Evolutionary conservation across 257 asterid genomes (phyloP).

Genomic region (Marsdenia floribunda): DNA sequence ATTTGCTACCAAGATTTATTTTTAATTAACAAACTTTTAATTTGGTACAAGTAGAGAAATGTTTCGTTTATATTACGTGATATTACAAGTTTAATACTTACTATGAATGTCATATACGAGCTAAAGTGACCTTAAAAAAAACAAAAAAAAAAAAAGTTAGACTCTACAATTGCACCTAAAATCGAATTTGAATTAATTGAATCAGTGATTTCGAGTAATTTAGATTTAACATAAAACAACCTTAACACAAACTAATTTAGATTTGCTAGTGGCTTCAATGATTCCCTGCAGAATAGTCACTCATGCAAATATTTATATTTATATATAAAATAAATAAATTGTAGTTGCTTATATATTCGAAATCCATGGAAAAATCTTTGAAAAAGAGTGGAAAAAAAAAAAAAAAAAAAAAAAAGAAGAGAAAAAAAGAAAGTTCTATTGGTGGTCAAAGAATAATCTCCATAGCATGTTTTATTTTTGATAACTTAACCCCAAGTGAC

Average conservation of each 20-base stretch:
- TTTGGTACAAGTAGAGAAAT: too few relatives aligned
- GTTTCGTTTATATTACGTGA: too few relatives aligned
- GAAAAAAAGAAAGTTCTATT: slow-evolving; percentile 5
- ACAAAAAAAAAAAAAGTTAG: too few relatives aligned
- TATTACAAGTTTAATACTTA: too few relatives aligned
- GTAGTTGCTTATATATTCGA: slow-evolving; percentile 21
- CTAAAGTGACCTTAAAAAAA: too few relatives aligned
- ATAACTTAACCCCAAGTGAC: not conserved
- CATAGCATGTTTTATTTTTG: slow-evolving; percentile 13
- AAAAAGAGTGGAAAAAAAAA: slow-evolving; percentile 6
- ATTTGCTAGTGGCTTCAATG: slow-evolving; percentile 3
- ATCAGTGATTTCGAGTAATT: too few relatives aligned
- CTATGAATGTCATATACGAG: too few relatives aligned
- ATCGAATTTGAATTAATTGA: too few relatives aligned
- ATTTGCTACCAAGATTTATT: too few relatives aligned
- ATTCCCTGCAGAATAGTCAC: not conserved
- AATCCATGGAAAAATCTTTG: slow-evolving; percentile 18
- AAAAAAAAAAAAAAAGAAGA: slow-evolving; percentile 4
- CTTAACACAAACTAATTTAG: not conserved
- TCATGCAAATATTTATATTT: not conserved
- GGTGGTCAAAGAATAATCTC: slow-evolving; percentile 30
- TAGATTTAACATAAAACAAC: not conserved
- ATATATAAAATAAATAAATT: not conserved
- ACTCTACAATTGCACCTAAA: too few relatives aligned
- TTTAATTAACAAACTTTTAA: too few relatives aligned